phyloP scores from a whole-genome alignment of 176 grass and related monocot species.

The Olyra latifolia region DNA sequence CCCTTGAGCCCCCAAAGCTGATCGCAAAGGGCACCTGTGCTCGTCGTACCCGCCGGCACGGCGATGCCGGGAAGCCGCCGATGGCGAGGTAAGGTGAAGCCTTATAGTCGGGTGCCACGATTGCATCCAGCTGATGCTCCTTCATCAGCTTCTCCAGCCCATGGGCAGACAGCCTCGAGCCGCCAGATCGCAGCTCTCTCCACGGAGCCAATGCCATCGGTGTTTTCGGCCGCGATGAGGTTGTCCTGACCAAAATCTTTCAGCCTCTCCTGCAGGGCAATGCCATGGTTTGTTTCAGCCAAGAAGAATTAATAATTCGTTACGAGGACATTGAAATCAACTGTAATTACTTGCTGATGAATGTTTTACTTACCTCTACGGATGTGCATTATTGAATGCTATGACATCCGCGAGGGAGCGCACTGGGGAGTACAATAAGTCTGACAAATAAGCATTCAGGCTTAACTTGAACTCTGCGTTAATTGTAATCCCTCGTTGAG shows the following conservation, averaged over 20 bases:
- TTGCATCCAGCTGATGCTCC: slow-evolving; percentile 40
- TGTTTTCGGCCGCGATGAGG: slow-evolving; percentile 33
- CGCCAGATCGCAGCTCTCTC: slow-evolving; percentile 30
- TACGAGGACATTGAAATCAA: neutral
- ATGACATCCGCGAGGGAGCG: slow-evolving; percentile 51
- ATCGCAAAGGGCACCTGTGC: slow-evolving; percentile 44
- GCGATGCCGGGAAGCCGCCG: slow-evolving; percentile 49
- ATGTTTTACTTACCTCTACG: slow-evolving; percentile 40
- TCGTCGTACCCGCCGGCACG: slow-evolving; percentile 49
- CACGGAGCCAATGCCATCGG: slow-evolving; percentile 22
- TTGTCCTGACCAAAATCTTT: slow-evolving; percentile 9
- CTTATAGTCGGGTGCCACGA: neutral
- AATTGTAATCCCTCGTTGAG: neutral
- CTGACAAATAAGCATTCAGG: slow-evolving; percentile 48
- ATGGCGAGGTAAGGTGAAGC: slow-evolving; percentile 20
- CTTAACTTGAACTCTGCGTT: slow-evolving; percentile 55
- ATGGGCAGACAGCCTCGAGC: slow-evolving; percentile 24
- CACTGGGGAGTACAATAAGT: slow-evolving; percentile 47
- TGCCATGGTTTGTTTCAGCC: neutral
- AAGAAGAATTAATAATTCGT: neutral
- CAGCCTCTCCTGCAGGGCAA: slow-evolving; percentile 37
- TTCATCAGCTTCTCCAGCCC: slow-evolving; percentile 51
- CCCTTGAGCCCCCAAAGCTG: slow-evolving; percentile 60
- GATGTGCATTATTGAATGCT: slow-evolving; percentile 50
- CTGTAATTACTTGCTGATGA: neutral